phyloP scores from a whole-genome alignment of 2,329 filamentous ascomycete genomes.

The Pseudogymnoascus sp. region DNA sequence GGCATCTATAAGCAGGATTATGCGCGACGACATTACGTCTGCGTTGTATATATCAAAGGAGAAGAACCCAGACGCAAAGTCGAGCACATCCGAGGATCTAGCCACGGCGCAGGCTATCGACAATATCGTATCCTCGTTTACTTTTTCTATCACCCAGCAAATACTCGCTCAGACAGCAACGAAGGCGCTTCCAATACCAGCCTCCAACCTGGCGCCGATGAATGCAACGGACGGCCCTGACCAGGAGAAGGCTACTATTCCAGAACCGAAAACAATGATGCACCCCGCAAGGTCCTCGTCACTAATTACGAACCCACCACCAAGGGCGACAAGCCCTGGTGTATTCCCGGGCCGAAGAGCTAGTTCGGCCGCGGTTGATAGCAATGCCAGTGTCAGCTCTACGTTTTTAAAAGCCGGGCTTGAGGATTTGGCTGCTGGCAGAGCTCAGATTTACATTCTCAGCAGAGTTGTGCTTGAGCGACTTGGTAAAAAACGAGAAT shows the following conservation, averaged over 20 bases:
- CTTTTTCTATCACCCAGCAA: slow-evolving; percentile 67
- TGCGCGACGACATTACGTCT: slow-evolving; percentile 68
- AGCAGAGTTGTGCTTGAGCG: slow-evolving; percentile 73
- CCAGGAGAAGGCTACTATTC: slow-evolving; percentile 54
- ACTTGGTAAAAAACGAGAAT: slow-evolving; percentile 61
- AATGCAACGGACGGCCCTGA: slow-evolving; percentile 20
- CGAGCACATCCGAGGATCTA: slow-evolving; percentile 19
- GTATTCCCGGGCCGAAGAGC: slow-evolving; percentile 42
- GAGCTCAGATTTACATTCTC: slow-evolving; percentile 73
- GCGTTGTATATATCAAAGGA: slow-evolving; percentile 35
- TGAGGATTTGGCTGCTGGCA: slow-evolving; percentile 71
- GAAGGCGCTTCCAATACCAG: slow-evolving; percentile 57
- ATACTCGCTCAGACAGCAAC: slow-evolving; percentile 68
- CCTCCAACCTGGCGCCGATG: slow-evolving; percentile 40
- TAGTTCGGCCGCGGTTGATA: slow-evolving; percentile 30
- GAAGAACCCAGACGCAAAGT: slow-evolving; percentile 26
- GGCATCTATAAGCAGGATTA: slow-evolving; percentile 65
- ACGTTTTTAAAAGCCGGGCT: slow-evolving; percentile 55
- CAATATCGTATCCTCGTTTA: slow-evolving; percentile 69
- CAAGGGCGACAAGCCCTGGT: slow-evolving; percentile 41
- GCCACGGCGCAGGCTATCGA: slow-evolving; percentile 50
- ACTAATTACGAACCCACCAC: slow-evolving; percentile 36
- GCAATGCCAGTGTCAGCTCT: slow-evolving; percentile 34
- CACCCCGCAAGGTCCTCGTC: slow-evolving; percentile 59
- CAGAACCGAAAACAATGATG: slow-evolving; percentile 63